Conservation (phyloP, 164 flowering plant species). For the Umbellularia californica region DNA sequence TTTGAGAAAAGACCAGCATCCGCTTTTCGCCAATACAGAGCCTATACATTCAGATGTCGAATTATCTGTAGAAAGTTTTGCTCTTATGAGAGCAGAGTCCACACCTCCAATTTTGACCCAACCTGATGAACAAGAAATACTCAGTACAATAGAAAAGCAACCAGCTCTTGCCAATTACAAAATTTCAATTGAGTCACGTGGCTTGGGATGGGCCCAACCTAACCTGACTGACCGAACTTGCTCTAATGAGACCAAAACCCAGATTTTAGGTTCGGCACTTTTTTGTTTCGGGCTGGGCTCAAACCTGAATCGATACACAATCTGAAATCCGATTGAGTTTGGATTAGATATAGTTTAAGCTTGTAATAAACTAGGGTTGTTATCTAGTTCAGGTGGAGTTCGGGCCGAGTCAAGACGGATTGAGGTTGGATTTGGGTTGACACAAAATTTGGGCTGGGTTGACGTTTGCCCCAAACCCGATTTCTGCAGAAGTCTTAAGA, state of each 20-base stretch:
- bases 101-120: conserved; percentile 72
- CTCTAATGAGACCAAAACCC: neutral
- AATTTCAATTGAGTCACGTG: neutral
- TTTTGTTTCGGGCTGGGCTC: neutral
- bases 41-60: conserved; percentile 47
- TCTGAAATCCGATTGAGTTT: too few species aligned
- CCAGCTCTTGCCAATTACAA: neutral
- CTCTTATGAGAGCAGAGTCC: conserved; percentile 44
- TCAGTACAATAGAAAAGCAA: neutral
- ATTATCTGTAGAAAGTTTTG: conserved; percentile 43
- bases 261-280: neutral
- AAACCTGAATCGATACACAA: neutral
- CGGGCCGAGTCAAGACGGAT: too few species aligned
- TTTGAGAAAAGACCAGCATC: conserved; percentile 97
- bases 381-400: too few species aligned
- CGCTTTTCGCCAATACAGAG: conserved; percentile 50
- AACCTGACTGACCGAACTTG: too few species aligned
- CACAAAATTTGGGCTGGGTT: too few species aligned
- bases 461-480: too few species aligned
- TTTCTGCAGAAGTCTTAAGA: too few species aligned
- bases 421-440: too few species aligned
- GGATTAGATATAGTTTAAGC: too few species aligned
- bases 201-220: neutral
- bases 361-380: too few species aligned
- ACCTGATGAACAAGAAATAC: conserved; percentile 29